These are phyloP conservation scores for Brassica cretica DNA, from an alignment of 345 rosid genomes.

Conservation along the genomic window DNA sequence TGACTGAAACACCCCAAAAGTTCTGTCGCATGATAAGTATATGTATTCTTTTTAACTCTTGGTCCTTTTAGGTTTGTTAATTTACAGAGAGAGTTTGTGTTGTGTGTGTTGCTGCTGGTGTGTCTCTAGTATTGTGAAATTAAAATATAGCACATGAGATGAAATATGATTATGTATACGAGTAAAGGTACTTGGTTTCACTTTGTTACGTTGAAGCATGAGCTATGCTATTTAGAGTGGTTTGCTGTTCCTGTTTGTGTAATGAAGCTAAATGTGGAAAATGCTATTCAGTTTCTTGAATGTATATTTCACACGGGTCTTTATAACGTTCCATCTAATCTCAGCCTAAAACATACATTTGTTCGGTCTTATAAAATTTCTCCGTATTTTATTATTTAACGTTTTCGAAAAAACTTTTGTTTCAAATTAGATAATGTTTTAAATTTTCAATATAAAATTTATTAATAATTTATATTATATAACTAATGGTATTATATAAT, in stretches of 20 bases:
- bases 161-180: constrained; percentile 32
- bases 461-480: too few species aligned
- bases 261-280: constrained; percentile 9
- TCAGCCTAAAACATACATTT: too few species aligned
- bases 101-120: constrained; percentile 16
- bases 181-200: constrained; percentile 21
- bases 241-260: constrained; percentile 17
- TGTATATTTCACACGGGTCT: constrained; percentile 1
- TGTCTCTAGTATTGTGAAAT: constrained; percentile 28
- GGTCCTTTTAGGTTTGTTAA: constrained; percentile 16
- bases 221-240: constrained; percentile 28
- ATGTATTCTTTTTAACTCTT: constrained; percentile 26
- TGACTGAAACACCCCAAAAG: constrained; percentile 45
- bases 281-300: background rate
- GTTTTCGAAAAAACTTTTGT: too few species aligned
- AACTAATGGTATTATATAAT: too few species aligned
- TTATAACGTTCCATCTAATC: background rate
- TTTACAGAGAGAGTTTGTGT: background rate
- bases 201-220: constrained; percentile 33
- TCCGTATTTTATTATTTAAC: too few species aligned
- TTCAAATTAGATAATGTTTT: too few species aligned
- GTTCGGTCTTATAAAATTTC: too few species aligned
- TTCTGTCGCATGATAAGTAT: constrained; percentile 3
- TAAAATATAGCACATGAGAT: constrained; percentile 33
- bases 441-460: too few species aligned